Evolutionary conservation across 805 yeast species (phyloP).

Genomic region (Torulaspora delbrueckii): DNA sequence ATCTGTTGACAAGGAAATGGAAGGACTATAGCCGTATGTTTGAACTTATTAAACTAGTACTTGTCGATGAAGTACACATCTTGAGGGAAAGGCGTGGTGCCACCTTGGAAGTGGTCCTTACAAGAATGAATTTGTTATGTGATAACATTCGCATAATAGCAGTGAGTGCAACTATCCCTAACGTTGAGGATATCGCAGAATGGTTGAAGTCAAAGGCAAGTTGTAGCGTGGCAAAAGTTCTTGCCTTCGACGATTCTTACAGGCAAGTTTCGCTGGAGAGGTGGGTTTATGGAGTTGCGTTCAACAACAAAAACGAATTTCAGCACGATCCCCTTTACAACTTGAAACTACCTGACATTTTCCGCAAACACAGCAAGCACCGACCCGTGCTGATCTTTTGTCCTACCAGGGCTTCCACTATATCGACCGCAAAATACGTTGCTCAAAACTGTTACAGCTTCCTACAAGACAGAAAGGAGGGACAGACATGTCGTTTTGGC

Average conservation of each 20-base stretch:
- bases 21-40: conserved; percentile 39
- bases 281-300: conserved; percentile 42
- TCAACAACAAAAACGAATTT: conserved; percentile 41
- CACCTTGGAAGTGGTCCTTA: conserved; percentile 43
- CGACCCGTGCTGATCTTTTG: conserved; percentile 50
- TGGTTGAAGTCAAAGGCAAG: conserved; percentile 38
- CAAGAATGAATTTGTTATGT: conserved; percentile 44
- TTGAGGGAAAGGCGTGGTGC: conserved; percentile 46
- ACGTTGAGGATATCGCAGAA: conserved; percentile 43
- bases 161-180: conserved; percentile 52
- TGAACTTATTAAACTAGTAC: conserved; percentile 42
- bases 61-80: conserved; percentile 47
- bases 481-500: conserved; percentile 1
- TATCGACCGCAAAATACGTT: conserved; percentile 43
- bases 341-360: conserved; percentile 38
- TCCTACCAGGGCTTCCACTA: conserved; percentile 47
- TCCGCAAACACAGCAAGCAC: conserved; percentile 36
- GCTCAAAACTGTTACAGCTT: conserved; percentile 15
- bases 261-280: conserved; percentile 42
- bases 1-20: conserved; percentile 50
- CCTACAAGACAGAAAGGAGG: background rate
- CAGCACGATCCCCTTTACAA: conserved; percentile 45
- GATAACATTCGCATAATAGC: conserved; percentile 40
- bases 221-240: conserved; percentile 32
- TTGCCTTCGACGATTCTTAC: conserved; percentile 45